Percentiles rank a stretch among this genome's conserved stretches.
phyloP scores from a whole-genome alignment of 2,329 filamentous ascomycete genomes.

The Fusarium abutilonis region DNA sequence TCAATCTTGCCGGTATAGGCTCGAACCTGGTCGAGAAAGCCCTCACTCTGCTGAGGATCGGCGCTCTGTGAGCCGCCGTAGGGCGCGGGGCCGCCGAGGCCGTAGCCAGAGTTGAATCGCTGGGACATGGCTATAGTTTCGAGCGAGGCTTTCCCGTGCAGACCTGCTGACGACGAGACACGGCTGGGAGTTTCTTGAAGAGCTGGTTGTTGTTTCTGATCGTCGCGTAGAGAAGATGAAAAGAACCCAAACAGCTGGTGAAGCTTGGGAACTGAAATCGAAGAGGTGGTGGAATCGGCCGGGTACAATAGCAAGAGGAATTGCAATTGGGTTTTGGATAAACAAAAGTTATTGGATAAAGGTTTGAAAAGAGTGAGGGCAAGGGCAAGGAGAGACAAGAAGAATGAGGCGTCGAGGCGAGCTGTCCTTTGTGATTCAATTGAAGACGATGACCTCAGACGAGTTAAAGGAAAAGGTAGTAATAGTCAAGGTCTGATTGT shows the following conservation, averaged over 20 bases:
- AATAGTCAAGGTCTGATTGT: conserved; percentile 29
- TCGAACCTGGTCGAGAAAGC: conserved; percentile 81
- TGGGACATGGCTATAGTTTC: conserved; percentile 50
- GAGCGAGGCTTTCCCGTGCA: conserved; percentile 37
- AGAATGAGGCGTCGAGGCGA: conserved; percentile 34
- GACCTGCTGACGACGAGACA: conserved; percentile 43
- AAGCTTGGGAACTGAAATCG: conserved; percentile 21
- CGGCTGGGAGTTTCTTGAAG: conserved; percentile 3
- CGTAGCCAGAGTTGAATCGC: conserved; percentile 80
- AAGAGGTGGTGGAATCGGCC: conserved; percentile 16
- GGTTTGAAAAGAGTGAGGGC: conserved; percentile 23
- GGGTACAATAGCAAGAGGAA: conserved; percentile 8
- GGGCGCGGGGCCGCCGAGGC: conserved; percentile 75
- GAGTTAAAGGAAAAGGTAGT: conserved; percentile 15
- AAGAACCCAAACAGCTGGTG: conserved; percentile 8
- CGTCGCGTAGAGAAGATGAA: conserved; percentile 13
- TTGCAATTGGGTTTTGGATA: conserved; percentile 24
- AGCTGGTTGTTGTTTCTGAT: conserved; percentile 2
- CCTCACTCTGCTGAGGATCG: conserved; percentile 70
- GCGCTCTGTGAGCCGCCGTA: conserved; percentile 68
- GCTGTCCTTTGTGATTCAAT: conserved; percentile 45
- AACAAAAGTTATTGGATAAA: conserved; percentile 16
- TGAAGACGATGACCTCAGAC: conserved; percentile 48
- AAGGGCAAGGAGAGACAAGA: conserved; percentile 39
- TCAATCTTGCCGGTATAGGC: conserved; percentile 99